phyloP scores from a whole-genome alignment of 306 rosid species.

The Cicer judaicum region DNA sequence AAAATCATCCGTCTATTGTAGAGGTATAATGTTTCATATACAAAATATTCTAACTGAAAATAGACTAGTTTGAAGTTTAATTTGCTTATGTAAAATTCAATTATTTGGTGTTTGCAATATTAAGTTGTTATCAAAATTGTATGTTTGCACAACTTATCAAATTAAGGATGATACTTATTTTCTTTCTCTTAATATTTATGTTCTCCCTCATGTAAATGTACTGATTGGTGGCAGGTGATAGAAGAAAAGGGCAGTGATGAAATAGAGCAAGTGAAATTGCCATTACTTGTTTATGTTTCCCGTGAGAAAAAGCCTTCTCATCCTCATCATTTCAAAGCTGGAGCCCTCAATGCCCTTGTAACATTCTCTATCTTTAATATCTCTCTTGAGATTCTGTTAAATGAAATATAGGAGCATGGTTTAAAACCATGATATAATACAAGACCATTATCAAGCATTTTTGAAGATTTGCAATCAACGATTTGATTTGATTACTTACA shows the following conservation, averaged over 20 bases:
- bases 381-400: constrained; percentile 9
- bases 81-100: not conserved
- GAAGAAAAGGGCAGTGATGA: constrained; percentile 32
- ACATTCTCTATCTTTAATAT: not conserved
- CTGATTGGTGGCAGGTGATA: constrained; percentile 47
- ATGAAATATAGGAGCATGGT: not conserved
- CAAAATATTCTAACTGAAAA: not conserved
- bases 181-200: not conserved
- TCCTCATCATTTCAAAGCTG: constrained; percentile 77
- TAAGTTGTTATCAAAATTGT: not conserved
- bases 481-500: constrained; percentile 1
- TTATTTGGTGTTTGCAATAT: not conserved
- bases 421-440: too few species aligned
- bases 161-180: not conserved
- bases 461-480: constrained; percentile 5
- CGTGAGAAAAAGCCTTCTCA: constrained; percentile 65
- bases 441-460: constrained; percentile 1
- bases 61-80: not conserved
- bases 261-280: constrained; percentile 47
- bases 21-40: constrained; percentile 50
- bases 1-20: constrained; percentile 55
- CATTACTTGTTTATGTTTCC: constrained; percentile 66
- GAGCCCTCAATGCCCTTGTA: constrained; percentile 75
- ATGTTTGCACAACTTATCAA: not conserved
- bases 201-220: not conserved